phyloP scores from a whole-genome alignment of 352 stramenopile species.

The Globisporangium cederbergense region DNA sequence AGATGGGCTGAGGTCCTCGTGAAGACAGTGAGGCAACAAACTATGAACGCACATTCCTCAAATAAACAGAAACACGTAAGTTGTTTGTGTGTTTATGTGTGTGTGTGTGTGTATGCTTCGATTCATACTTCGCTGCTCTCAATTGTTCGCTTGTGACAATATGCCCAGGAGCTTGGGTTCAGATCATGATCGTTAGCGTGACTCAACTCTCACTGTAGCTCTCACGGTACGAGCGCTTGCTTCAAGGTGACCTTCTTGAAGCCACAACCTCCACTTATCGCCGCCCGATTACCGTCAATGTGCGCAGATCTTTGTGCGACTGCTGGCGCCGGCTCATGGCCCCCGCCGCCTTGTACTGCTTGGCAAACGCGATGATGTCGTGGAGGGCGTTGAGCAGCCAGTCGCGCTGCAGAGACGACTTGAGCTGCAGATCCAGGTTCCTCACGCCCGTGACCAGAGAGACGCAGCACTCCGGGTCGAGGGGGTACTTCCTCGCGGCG shows the following conservation, averaged over 20 bases:
- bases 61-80: constrained; percentile 9
- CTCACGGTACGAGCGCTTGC: background rate
- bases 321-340: constrained; percentile 13
- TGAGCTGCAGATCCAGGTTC: constrained; percentile 63
- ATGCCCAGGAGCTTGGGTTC: background rate
- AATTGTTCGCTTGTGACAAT: background rate
- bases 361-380: constrained; percentile 60
- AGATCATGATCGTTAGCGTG: background rate
- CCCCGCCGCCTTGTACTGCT: constrained; percentile 56
- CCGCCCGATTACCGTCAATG: background rate
- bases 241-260: background rate
- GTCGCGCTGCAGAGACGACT: constrained; percentile 64
- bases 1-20: background rate
- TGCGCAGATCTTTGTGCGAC: constrained; percentile 6
- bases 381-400: constrained; percentile 70
- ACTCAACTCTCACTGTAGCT: background rate
- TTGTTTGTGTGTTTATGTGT: constrained; percentile 7
- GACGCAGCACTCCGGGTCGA: constrained; percentile 47
- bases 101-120: background rate
- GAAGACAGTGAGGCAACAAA: background rate
- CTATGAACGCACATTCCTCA: constrained; percentile 1
- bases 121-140: background rate
- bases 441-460: constrained; percentile 48
- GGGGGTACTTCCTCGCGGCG: constrained; percentile 29
- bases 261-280: background rate